These are phyloP conservation scores for Capronia americana DNA, from an alignment of 2,329 filamentous ascomycete species.

Conservation along the genomic window DNA sequence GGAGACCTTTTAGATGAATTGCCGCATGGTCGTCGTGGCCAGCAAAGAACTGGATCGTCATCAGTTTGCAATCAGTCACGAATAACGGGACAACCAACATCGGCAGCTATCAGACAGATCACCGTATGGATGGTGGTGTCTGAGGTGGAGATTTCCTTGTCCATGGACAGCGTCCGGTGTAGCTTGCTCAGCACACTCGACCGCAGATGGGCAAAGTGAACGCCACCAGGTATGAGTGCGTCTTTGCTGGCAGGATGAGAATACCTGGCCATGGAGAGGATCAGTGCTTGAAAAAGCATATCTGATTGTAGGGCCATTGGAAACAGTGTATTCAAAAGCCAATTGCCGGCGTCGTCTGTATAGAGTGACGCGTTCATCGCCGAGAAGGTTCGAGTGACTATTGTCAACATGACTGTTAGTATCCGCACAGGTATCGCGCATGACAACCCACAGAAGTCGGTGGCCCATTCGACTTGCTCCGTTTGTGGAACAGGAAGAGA, in stretches of 20 bases:
- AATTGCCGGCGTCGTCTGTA: constrained; percentile 10
- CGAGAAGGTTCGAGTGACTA: constrained; percentile 11
- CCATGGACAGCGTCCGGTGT: constrained; percentile 12
- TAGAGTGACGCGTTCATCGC: constrained; percentile 15
- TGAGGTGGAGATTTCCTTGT: constrained; percentile 7
- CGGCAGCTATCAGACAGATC: constrained; percentile 17
- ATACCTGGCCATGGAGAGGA: constrained; percentile 20
- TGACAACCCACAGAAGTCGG: constrained; percentile 16
- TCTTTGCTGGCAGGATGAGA: neutral
- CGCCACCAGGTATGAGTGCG: constrained; percentile 11
- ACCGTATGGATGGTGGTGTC: constrained; percentile 17
- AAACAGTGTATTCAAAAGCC: constrained; percentile 10
- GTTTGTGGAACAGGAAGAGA: constrained; percentile 12
- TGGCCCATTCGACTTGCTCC: constrained; percentile 12
- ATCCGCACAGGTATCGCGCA: neutral
- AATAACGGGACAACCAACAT: neutral
- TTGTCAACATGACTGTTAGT: neutral
- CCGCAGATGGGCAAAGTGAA: constrained; percentile 8
- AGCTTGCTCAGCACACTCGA: constrained; percentile 14
- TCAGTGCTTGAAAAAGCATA: constrained; percentile 12
- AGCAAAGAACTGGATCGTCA: constrained; percentile 9
- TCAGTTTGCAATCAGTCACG: neutral
- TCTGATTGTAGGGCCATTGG: constrained; percentile 16
- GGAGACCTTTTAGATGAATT: constrained; percentile 17
- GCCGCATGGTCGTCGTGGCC: constrained; percentile 15